Base-by-base conservation (phyloP, 1,139 yeast genomes). In the Kurtzmaniella quercitrusa region DNA sequence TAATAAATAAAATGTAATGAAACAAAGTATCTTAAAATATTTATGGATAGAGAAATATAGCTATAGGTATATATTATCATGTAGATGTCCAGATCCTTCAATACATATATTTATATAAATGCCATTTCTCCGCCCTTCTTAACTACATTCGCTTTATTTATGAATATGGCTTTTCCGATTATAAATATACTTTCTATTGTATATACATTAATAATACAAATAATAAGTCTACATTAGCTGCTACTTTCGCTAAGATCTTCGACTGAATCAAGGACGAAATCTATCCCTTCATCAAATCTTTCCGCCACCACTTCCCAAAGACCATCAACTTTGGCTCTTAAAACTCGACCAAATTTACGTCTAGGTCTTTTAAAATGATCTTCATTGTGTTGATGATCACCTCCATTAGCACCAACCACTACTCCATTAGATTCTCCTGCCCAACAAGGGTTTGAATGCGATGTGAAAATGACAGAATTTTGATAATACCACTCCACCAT, bases 401-500 rank as follows among this genome's bases (percentile, higher is more conserved):
- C 44, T 3, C 66, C 63, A 40, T 53, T 56, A 7, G 56, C 52
- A 17, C 46, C 47, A 14, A 15, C 12, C 37, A 55, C 50, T 7
- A 17, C 25, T 23, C 53, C 56, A 19, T 49, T 46, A 2, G 52
- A 46, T 1, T 58, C 60, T 16, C 57, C 57, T 21, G 77, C 85
- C 96, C 96, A 90, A 52, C 94, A 85, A 3, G 85, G 71, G 58
- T 91, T 95, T 48, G 75, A 75, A 43, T 74, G 69, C 46, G 90
- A 77, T 7, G 96, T 80, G 60, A 91, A 90, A 1, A 93, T 78
- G 23, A 91, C 77, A 1, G 97, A 88, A 54, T 88, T 86, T 51
- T 83, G 83, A 65, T 83, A 90, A 61, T 82, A 93, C 97, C 98
- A 91, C 55, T 90, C 96, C 16, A 87, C 79, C 69, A 87, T 77